Evolutionary conservation across 176 grass and related monocot genomes (phyloP), one percentile per base, ranked within the genome.

Genomic region (Hsuehochloa calcarea): DNA sequence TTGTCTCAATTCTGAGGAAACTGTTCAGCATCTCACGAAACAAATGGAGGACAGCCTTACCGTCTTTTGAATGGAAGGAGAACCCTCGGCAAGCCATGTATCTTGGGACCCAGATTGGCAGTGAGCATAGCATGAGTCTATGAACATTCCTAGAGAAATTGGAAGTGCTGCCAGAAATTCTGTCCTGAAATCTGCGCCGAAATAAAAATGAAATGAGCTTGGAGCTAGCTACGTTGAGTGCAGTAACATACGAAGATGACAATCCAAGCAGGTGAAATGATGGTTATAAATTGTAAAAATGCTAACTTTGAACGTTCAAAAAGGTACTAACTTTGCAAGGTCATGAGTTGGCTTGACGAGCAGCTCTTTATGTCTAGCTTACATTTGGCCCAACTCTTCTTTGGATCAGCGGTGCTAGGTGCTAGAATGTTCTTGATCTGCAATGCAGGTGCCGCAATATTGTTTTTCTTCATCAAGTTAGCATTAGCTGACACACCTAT

Each of bases 351-450:
- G 68, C 47, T 78, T 22, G 88, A 68, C 58, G 89, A 89, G 68
- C 93, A 98, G 35, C 38, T 77, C 78, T 91, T 94, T 37, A 94
- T 94, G 38, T 92, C 87, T 41, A 91, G 86, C 77, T 92, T 98
- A 90, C 96, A 98, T 68, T 83, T 26, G 74, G 59, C 43, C 96
- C 96, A 98, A 8, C 59, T 70, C 66, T 94, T 92, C 13, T 74
- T 59, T 41, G 81, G 86, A 92, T 98, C 91, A 62, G 91, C 77
- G 25, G 74, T 29, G 71, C 80, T 94, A 72, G 96, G 96, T 54
- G 80, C 93, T 37, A 98, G 81, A 65, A 96, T 90, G 68, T 98
- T 96, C 58, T 84, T 96, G 45, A 98, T 89, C 96, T 96, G 90
- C 40, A 89, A 66, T 75, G 35, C 38, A 60, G 38, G 4, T 23